Evolutionary conservation across 2,329 filamentous ascomycete species (phyloP), one percentile per base, ranked within the genome.

Genomic region (Aspergillus ustus): DNA sequence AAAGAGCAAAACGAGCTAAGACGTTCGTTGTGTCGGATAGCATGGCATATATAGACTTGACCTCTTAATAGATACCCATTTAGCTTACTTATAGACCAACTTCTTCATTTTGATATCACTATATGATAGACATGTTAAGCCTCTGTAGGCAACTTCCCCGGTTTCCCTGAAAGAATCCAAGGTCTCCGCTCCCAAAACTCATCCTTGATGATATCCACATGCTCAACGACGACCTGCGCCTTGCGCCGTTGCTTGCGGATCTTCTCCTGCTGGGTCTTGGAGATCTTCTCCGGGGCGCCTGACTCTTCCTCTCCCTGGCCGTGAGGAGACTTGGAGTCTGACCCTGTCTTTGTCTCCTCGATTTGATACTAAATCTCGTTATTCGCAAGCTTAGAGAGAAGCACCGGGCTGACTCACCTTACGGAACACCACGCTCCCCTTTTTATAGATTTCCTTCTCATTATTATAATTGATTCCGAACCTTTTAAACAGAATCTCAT

Each of bases 391-490:
- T 17, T n/a, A 17, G 17, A 17, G 8, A 34, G 44, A 28, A 15
- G 7, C 22, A 13, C 9, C 2, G 7, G 3, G 20, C 34, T 7
- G 61, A 43, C 59, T 54, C 78, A 91, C 90, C 74, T 95, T 91
- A 69, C 93, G 86, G 75, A 93, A 95, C 5, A 98, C 78, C 2
- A 97, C 90, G 67, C 92, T 98, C 4, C 95, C 95, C 75, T 98
- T 99, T 76, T 90, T 95, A 77, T 87, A 97, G 17, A 97, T 93
- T 65, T 96, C 92, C 0, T 88, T 87, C 76, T 99, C 95, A 68
- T 97, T 95, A 77, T 99, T 99, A 80, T 99, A 99, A 78, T 99
- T 99, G 74, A 98, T 93, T 2, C 89, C 87, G 76, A 97, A 98
- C 28, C 85, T 85, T 1, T 89, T 91, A 76, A 95, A 99, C 15